Conservation (phyloP, 176 grass and related monocot species). For the Thalia dealbata region DNA sequence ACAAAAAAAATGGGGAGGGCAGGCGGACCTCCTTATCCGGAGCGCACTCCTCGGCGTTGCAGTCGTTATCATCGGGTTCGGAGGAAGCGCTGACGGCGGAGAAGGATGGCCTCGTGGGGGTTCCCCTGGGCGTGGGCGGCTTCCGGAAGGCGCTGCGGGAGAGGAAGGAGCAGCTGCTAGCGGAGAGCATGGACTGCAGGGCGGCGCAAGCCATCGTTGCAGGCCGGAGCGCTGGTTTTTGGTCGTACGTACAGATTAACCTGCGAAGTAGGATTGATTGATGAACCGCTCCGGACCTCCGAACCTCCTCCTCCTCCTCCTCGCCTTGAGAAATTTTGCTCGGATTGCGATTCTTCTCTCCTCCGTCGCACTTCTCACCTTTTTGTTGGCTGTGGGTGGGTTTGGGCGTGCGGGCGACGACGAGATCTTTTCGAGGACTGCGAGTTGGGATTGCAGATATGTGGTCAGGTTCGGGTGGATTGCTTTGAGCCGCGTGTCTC, state of each 20-base stretch:
- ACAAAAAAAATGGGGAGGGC: background rate
- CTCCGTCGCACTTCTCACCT: background rate
- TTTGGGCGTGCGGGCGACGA: background rate
- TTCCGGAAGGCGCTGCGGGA: conserved; percentile 26
- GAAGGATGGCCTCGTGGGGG: conserved; percentile 24
- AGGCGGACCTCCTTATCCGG: conserved; percentile 73
- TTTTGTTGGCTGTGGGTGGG: background rate
- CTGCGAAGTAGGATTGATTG: too few species aligned
- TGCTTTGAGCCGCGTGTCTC: background rate
- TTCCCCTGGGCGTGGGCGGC: conserved; percentile 6
- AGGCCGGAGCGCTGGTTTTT: background rate
- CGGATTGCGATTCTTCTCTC: background rate
- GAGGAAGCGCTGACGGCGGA: conserved; percentile 35
- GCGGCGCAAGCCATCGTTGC: conserved; percentile 57
- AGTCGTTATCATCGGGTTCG: conserved; percentile 45
- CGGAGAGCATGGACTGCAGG: conserved; percentile 55
- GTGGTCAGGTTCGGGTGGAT: conserved; percentile 9
- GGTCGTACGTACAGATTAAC: too few species aligned
- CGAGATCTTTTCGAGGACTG: background rate
- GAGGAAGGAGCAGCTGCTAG: conserved; percentile 45
- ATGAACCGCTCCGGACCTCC: too few species aligned
- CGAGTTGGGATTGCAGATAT: background rate
- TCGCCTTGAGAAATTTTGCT: background rate
- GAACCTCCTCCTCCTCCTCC: too few species aligned
- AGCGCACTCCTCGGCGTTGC: conserved; percentile 82